Percentiles rank a stretch among this genome's conserved stretches.
Evolutionary conservation across 768 basidiomycete species (phyloP).

Genomic region (Mycena filopes): DNA sequence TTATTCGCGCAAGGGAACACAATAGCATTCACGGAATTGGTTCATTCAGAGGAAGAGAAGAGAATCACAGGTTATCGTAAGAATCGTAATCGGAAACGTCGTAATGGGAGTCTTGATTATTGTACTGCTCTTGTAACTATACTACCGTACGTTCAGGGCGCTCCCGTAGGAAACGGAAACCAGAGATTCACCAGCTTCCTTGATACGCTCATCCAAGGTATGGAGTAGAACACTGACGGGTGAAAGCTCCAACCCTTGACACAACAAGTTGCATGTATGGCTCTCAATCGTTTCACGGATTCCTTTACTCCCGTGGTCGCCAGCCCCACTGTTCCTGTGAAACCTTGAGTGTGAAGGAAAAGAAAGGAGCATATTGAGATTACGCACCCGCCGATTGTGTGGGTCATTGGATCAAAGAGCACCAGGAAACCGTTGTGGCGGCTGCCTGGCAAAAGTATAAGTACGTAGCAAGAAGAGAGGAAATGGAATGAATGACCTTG

Average conservation of each 20-base stretch:
- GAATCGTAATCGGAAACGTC: too few species aligned
- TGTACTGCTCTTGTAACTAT: neutral
- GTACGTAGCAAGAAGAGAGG: neutral
- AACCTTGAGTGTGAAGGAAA: neutral
- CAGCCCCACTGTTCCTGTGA: neutral
- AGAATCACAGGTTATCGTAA: too few species aligned
- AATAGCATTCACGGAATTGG: too few species aligned
- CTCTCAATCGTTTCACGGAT: neutral
- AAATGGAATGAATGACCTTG: neutral
- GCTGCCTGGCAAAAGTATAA: neutral
- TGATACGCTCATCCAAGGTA: neutral
- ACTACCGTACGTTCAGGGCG: too few species aligned
- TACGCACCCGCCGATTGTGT: constrained; percentile 2
- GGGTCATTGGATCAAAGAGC: constrained; percentile 12
- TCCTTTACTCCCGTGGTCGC: constrained; percentile 9
- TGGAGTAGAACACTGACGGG: neutral
- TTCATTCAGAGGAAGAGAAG: too few species aligned
- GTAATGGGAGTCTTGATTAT: too few species aligned
- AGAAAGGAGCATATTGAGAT: too few species aligned
- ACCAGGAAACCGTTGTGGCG: neutral
- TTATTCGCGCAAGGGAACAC: too few species aligned
- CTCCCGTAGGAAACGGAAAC: too few species aligned
- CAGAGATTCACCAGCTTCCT: neutral
- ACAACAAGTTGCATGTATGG: constrained; percentile 5
- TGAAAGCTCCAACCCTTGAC: constrained; percentile 5